Evolutionary conservation across 352 stramenopile species (phyloP).

Genomic region (Globisporangium heterothallicum): DNA sequence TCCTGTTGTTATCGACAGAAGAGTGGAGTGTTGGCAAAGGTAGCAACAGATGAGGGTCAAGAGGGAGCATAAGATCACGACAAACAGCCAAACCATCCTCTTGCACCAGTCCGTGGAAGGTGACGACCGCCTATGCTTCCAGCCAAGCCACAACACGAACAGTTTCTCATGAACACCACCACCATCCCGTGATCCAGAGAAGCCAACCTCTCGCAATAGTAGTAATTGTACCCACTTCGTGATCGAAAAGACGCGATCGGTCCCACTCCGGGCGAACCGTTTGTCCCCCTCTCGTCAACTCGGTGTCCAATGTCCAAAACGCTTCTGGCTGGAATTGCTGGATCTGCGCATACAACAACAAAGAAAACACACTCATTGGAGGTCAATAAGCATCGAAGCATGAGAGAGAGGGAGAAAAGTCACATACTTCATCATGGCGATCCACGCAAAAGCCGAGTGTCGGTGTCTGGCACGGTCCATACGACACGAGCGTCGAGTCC

Average conservation of each 20-base stretch:
- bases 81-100: slow-evolving; percentile 41
- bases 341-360: slow-evolving; percentile 29
- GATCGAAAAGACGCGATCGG: slow-evolving; percentile 32
- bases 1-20: background rate
- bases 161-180: too few relatives aligned
- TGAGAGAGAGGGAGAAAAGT: too few relatives aligned
- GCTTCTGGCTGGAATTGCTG: slow-evolving; percentile 84
- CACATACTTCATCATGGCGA: slow-evolving; percentile 55
- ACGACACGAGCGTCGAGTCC: slow-evolving; percentile 74
- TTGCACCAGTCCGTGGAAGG: slow-evolving; percentile 33
- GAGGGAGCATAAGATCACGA: background rate
- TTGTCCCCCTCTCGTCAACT: slow-evolving; percentile 25
- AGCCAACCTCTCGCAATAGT: too few relatives aligned
- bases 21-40: background rate
- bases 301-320: slow-evolving; percentile 42
- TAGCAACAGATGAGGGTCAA: background rate
- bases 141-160: background rate
- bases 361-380: background rate
- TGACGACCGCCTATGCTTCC: slow-evolving; percentile 14
- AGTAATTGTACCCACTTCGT: slow-evolving; percentile 20
- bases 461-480: slow-evolving; percentile 87
- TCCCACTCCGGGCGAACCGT: slow-evolving; percentile 30
- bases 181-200: too few relatives aligned
- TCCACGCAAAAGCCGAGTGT: slow-evolving; percentile 88
- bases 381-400: too few relatives aligned